phyloP scores from a whole-genome alignment of 139 green algal species.

The Gonium pectorale region DNA sequence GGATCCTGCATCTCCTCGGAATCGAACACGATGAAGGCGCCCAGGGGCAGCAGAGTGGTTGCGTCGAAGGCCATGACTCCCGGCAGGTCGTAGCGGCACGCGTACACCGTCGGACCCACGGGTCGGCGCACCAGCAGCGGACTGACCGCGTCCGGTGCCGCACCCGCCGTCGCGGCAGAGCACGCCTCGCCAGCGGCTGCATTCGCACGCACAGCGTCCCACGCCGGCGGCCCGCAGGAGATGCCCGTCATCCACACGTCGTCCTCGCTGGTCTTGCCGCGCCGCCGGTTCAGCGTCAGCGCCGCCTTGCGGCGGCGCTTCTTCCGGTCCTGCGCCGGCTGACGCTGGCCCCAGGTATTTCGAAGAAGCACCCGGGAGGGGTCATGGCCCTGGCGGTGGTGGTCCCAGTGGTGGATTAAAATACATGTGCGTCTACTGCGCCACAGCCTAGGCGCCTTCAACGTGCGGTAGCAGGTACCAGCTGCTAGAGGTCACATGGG shows the following conservation, averaged over 20 bases:
- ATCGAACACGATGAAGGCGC: not conserved
- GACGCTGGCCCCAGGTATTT: not conserved
- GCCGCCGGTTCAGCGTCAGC: not conserved
- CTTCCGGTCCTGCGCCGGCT: not conserved
- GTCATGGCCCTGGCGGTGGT: not conserved
- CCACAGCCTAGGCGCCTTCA: not conserved
- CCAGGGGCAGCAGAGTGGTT: constrained; percentile 24
- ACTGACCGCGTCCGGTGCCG: not conserved
- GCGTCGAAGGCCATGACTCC: constrained; percentile 16
- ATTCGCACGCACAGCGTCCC: not conserved
- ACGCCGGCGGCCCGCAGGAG: not conserved
- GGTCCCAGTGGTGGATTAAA: not conserved
- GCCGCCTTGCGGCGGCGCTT: not conserved
- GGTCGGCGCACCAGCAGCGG: not conserved
- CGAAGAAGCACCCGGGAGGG: not conserved
- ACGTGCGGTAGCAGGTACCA: not conserved
- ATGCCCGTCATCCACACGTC: constrained; percentile 13
- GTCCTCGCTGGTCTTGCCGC: no score
- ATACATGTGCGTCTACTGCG: not conserved
- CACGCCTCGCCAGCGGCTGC: not conserved
- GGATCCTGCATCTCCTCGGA: not conserved
- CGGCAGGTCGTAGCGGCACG: constrained; percentile 13
- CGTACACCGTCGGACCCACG: constrained; percentile 10
- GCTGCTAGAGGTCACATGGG: not conserved
- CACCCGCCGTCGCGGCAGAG: no score